phyloP scores from a whole-genome alignment of 2,329 filamentous ascomycete species.

The Aspergillus alliaceus region DNA sequence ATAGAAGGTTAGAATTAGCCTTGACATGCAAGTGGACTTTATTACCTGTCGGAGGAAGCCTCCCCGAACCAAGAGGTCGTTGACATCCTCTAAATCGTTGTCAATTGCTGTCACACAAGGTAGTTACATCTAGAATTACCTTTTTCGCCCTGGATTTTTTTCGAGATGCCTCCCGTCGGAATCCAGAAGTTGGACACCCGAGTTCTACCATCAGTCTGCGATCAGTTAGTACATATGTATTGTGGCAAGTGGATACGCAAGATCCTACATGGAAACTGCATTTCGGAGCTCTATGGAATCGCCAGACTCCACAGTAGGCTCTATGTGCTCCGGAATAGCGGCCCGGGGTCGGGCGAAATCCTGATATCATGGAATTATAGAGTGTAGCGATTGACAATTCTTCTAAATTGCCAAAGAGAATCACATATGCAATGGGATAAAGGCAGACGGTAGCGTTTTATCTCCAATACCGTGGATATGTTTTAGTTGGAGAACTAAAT shows the following conservation, averaged over 20 bases:
- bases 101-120: slow-evolving; percentile 41
- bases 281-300: slow-evolving; percentile 16
- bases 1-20: slow-evolving; percentile 2
- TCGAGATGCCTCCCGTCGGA: slow-evolving; percentile 68
- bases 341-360: slow-evolving; percentile 24
- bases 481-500: slow-evolving; percentile 3
- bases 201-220: slow-evolving; percentile 56
- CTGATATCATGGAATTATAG: slow-evolving; percentile 27
- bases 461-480: background rate
- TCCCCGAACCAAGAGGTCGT: slow-evolving; percentile 67
- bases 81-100: slow-evolving; percentile 53
- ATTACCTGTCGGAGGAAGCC: slow-evolving; percentile 72
- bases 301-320: slow-evolving; percentile 25
- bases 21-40: background rate
- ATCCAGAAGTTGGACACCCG: slow-evolving; percentile 76
- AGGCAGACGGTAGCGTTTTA: background rate
- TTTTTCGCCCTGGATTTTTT: slow-evolving; percentile 50
- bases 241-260: background rate
- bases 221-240: slow-evolving; percentile 11
- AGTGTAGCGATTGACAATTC: background rate
- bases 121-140: slow-evolving; percentile 20
- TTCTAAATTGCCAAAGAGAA: background rate
- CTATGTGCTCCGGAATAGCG: slow-evolving; percentile 25
- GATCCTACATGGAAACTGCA: slow-evolving; percentile 39
- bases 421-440: background rate